Evolutionary conservation across 2,329 filamentous ascomycete species (phyloP), one percentile per base, ranked within the genome.

Genomic region (Curvularia lunata): DNA sequence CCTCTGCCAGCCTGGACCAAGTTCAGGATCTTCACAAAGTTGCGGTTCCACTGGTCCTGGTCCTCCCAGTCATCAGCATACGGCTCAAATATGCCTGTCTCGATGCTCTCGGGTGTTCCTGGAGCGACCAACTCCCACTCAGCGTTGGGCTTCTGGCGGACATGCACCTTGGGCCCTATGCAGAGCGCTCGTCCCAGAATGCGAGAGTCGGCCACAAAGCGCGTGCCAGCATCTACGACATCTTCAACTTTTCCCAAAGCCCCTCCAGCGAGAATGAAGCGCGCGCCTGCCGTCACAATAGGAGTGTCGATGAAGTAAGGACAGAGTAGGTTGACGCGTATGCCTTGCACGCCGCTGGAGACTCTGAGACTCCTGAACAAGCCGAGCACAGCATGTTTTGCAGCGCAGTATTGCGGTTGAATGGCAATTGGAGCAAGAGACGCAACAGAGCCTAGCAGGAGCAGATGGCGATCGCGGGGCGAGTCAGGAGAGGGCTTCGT

Each of bases 291-390:
- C 0, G 80, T 75, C 4, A 88, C 70, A 43, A 90, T 81, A n/a
- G 86, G 84, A 13, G 85, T 88, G 64, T 86, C 83, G 66, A 84
- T 81, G 71, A 89, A 90, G 74, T 89, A 90, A 0, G 88, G 88
- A 56, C 82, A 83, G n/a, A 91, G 72, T 67, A 89, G 79, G 69
- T 90, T 91, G 58, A 88, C 78, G 43, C 88, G 81, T 41, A 90
- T 76, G 23, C 84, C 84, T 41, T 81, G 75, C 7, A 74, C 63
- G 52, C 81, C 79, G 2, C 82, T 78, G 6, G 77, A 82, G 4
- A 78, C 71, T 16, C 87, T 81, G 45, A 91, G 75, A 5, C 81
- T 79, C 42, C 88, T 82, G 73, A 88, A 90, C 32, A 90, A 76
- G 0, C 88, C 88, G 10, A 88, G 79, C 0, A 91, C 82, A 19